These are phyloP conservation scores for Hymenoscyphus albidus DNA, from an alignment of 2,329 filamentous ascomycete genomes.

Conservation along the genomic window DNA sequence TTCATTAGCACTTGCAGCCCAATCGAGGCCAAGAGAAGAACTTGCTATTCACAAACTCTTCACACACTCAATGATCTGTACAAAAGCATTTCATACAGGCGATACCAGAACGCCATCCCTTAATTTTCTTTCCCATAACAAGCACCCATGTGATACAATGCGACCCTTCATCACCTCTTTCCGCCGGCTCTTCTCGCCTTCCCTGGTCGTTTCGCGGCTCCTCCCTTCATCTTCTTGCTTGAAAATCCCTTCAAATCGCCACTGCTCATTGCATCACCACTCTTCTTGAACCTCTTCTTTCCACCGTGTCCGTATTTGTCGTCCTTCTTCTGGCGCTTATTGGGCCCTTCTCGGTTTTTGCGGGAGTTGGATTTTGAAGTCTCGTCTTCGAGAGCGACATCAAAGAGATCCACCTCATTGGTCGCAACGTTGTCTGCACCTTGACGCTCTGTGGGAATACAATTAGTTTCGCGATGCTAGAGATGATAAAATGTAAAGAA, in stretches of 20 bases:
- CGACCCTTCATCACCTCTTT: constrained; percentile 24
- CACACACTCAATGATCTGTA: not conserved
- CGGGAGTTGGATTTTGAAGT: constrained; percentile 39
- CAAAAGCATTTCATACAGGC: not conserved
- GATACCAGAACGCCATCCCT: not conserved
- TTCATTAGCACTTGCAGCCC: not conserved
- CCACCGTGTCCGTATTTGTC: constrained; percentile 93
- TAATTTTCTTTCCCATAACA: constrained; percentile 1
- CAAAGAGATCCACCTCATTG: constrained; percentile 84
- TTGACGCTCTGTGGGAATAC: constrained; percentile 66
- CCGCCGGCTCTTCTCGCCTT: constrained; percentile 39
- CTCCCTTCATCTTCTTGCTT: constrained; percentile 77
- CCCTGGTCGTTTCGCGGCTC: constrained; percentile 44
- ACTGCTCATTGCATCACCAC: constrained; percentile 78
- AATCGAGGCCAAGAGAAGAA: not conserved
- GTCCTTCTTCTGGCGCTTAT: constrained; percentile 92
- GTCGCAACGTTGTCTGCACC: constrained; percentile 55
- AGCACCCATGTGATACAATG: not conserved
- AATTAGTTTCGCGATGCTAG: not conserved
- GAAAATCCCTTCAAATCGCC: constrained; percentile 79
- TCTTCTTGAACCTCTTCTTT: constrained; percentile 90
- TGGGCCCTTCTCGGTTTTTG: constrained; percentile 44
- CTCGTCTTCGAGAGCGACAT: constrained; percentile 71
- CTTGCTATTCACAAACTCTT: not conserved
- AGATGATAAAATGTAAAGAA: constrained; percentile 23